Base-by-base conservation (phyloP, 148 eudicot genomes). In the Rhododendron henanense region DNA sequence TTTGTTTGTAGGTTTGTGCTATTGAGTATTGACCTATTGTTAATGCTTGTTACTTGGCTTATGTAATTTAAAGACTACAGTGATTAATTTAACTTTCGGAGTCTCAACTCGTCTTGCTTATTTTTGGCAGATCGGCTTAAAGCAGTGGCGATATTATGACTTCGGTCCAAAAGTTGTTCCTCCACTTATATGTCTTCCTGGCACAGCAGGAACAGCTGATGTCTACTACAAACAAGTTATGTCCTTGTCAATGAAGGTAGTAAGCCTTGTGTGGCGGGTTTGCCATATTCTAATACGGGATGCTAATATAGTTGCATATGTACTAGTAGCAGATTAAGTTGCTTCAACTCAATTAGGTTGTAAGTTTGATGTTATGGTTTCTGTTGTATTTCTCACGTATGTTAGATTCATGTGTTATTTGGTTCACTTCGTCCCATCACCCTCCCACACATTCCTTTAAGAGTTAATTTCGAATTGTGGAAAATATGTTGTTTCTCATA, bases 61-160 rank as follows among this genome's bases (percentile, higher is more conserved):
- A 75, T 35, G 86, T 19, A 53, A 21, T 81, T 86, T 47, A 10
- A 47, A 53, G 28, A 53, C 31, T 50, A 23, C 11, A 13, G 21
- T 50, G 19, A 23, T 75, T 41, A 41, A 2, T 21, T 31, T 59
- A 19, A 28, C 73, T 9, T 28, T 73, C 28, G 11, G 19, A n/a
- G 31, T 65, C 13, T 65, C 71, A 23, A 65, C 71, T 65, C 3
- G 33, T 67, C 33, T 67, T 67, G 33, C 65, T 18, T 83, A 18
- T 80, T 59, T 69, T 25, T 74, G 89, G 73, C 86, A 97, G 99
- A 93, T 97, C 81, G 98, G 95, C 50, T 78, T 92, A 86, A 97
- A 94, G 91, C 99, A 95, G 86, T 97, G 99, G 99, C 93, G 96
- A 85, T 97, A 97, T 87, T 97, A 95, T 88, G 99, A 97, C 90